Evolutionary conservation across 805 yeast species (phyloP), one percentile per base, ranked within the genome.

Genomic region (Candida cerambycidarum): DNA sequence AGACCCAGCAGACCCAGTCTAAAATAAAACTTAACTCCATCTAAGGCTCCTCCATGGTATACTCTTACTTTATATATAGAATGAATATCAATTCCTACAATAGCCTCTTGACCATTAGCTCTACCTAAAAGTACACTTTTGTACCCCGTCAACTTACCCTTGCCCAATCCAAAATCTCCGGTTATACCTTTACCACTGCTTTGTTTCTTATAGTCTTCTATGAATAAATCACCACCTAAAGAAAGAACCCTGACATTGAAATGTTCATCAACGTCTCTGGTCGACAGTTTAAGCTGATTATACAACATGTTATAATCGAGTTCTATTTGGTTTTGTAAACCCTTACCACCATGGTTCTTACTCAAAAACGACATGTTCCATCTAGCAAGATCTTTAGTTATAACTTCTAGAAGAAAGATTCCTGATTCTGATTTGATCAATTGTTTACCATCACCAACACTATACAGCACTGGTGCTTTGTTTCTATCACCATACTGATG

Each of bases 41-140:
- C 96, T 15, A 93, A 62, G 0, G 95, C 95, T 16, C 65, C 59
- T 2, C 96, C 97, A 51, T 82, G 79, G 50, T 79, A 83, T 0
- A 89, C 75, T 43, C 88, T 73, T 1, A 89, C 75, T 38, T 69
- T 71, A n/a, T 57, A 60, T 2, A 85, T 66, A 6, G 56, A 53
- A 11, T 49, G 48, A 12, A 73, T 59, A 50, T 71, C 67, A 45
- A 72, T 65, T 4, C 67, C 62, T 5, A 59, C 56, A 5, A 59
- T 36, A 28, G 56, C 52, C 1, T 61, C 60, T 3, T 54, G 46
- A 12, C 58, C 56, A 1, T 61, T 37, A 10, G 45, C 35, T 29
- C 51, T 44, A n/a, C 73, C 73, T 36, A 70, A 52, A 4, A 55
- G 37, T 1, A 58, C 54, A 27, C 77, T 66, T 47, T 68, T 74